phyloP scores from a whole-genome alignment of 2,329 filamentous ascomycete genomes.

The Cladosporium sp. region DNA sequence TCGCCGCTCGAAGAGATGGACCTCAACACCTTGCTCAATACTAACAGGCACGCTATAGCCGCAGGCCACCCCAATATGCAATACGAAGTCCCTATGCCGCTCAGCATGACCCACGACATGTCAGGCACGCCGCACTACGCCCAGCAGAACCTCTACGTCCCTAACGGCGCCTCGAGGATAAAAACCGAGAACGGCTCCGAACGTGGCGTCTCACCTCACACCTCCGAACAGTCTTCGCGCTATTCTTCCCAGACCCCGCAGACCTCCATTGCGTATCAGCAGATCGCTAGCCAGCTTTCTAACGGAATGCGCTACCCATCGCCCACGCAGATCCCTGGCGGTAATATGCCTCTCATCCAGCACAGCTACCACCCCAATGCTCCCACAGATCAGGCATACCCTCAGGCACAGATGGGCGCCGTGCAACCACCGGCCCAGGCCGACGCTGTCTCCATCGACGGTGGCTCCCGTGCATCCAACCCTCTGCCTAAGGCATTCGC shows the following conservation, averaged over 20 bases:
- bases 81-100: constrained; percentile 34
- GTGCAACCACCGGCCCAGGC: constrained; percentile 27
- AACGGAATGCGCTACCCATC: constrained; percentile 53
- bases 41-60: constrained; percentile 33
- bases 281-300: constrained; percentile 47
- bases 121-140: constrained; percentile 29
- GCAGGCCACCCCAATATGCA: constrained; percentile 34
- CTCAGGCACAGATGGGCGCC: constrained; percentile 31
- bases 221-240: constrained; percentile 52
- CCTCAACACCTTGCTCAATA: constrained; percentile 34
- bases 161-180: constrained; percentile 47
- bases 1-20: constrained; percentile 34
- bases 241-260: constrained; percentile 56
- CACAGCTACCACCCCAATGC: constrained; percentile 51
- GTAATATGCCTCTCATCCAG: constrained; percentile 49
- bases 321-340: constrained; percentile 41
- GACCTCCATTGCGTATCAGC: constrained; percentile 41
- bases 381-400: constrained; percentile 43
- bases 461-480: constrained; percentile 33
- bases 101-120: constrained; percentile 29
- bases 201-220: constrained; percentile 53
- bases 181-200: constrained; percentile 58
- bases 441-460: constrained; percentile 34
- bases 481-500: constrained; percentile 71
- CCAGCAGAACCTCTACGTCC: constrained; percentile 43